Base-by-base conservation (phyloP, 306 rosid species). In the Geum urbanum region DNA sequence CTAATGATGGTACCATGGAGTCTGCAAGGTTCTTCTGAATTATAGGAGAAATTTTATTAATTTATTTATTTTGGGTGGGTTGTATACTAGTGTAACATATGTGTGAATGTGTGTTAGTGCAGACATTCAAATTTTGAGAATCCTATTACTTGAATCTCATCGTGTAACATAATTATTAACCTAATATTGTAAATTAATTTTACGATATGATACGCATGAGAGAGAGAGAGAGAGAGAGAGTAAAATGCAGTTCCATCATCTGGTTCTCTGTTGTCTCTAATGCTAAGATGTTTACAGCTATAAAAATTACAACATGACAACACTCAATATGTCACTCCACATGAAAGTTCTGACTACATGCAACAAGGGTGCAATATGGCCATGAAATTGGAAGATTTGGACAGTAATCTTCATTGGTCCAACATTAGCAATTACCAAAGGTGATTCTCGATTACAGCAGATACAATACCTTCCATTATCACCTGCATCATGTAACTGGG, bases 371-470 rank as follows among this genome's bases (percentile, higher is more conserved):
- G 37, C 22, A 24, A 7, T 24, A 41, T 41, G 52, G 46, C 22
- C 6, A 13, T 7, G 48, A 50, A 5, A 66, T 22, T 20, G 27
- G 0, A 2, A 35, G 70, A 14, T 39, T 45, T 41, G 8, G 12
- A 4, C 16, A 24, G 41, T 20, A 44, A 46, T 27, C 24, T 66
- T 10, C 44, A 35, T 3, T 9, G 0, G 27, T 35, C 49, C 49
- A 18, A 16, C 46, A 32, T 8, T 62, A 40, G 62, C 60, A 72
- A 63, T 64, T 70, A 90, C 96, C 91, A 88, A 35, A 70, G 79
- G 67, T 83, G 75, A 78, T 84, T 85, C 69, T 84, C 89, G 10
- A 85, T 74, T 71, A 92, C 98, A 22, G 88, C 89, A 76, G 94
- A 70, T 67, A 85, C 74, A 67, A 92, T 78, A 49, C 84, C 91